phyloP scores from a whole-genome alignment of 2,329 filamentous ascomycete genomes.

The Dactylellina leptospora region DNA sequence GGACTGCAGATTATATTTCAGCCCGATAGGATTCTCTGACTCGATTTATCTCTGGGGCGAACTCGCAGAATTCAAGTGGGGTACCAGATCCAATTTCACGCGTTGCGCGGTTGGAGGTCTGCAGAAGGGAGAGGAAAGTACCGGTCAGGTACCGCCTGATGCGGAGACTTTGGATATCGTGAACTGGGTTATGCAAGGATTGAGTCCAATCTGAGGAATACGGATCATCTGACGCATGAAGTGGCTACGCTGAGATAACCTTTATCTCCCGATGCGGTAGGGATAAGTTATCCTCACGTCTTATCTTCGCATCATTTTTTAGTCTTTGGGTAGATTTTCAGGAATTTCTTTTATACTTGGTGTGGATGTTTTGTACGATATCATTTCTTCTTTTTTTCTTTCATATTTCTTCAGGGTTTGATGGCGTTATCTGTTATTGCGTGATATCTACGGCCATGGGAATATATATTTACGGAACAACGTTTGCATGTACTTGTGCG shows the following conservation, averaged over 20 bases:
- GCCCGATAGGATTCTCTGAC: slow-evolving; percentile 17
- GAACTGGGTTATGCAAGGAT: slow-evolving; percentile 33
- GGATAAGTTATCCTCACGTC: too few species aligned
- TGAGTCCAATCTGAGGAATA: too few species aligned
- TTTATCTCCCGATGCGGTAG: too few species aligned
- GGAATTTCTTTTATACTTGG: neutral
- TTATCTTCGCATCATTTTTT: too few species aligned
- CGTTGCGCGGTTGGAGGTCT: slow-evolving; percentile 40
- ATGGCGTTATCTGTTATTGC: neutral
- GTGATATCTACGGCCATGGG: neutral
- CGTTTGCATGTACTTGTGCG: neutral
- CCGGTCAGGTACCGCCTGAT: slow-evolving; percentile 33
- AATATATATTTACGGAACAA: neutral
- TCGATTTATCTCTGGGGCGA: slow-evolving; percentile 40
- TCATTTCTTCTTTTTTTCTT: neutral
- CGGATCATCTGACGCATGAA: too few species aligned
- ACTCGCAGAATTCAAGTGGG: slow-evolving; percentile 43
- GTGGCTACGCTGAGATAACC: too few species aligned
- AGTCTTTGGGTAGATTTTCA: too few species aligned
- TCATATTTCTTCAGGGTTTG: neutral
- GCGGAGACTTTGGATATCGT: slow-evolving; percentile 26
- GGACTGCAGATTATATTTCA: slow-evolving; percentile 65
- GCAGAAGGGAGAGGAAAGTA: slow-evolving; percentile 30
- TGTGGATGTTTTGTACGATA: neutral
- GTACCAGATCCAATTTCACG: slow-evolving; percentile 25